Evolutionary conservation across 2,329 filamentous ascomycete species (phyloP), one percentile per base, ranked within the genome.

Genomic region (Apiospora aurea): DNA sequence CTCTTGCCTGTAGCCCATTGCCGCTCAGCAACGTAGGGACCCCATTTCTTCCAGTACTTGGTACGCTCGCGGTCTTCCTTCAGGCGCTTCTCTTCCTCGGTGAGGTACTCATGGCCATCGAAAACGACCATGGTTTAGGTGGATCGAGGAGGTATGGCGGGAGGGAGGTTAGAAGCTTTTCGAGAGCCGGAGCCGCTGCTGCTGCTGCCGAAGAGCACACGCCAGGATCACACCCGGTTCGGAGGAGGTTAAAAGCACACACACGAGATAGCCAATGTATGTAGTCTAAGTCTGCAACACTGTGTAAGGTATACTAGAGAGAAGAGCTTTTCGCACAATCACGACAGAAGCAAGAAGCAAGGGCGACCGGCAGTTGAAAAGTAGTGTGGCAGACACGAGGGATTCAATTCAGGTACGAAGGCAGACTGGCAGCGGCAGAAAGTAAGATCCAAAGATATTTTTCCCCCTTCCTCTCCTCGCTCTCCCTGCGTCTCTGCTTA

Each of bases 1-100:
- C 72, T 78, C 89, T 80, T 85, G 93, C 94, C 95, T 76, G 95
- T 97, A 72, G 95, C 95, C 96, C 96, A 98, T 86, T 98, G 95
- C 80, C 95, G 88, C 86, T 98, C 96, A 71, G 95, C 91, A 77
- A 97, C 92, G 80, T 98, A 98, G 34, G 95, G 92, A 71, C 96
- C 96, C 95, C 95, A 98, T 90, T 93, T 94, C 90, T 98, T 98
- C 96, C 96, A 98, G 86, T 98, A 98, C 82, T 94, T 96, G 75
- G 85, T 89, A 75, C 92, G 92, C 75, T 96, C 90, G 73, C 91
- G 90, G 83, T 98, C 96, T 80, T 97, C 91, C 80, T 93, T 92
- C 77, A 98, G 88, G 69, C 96, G 92, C 82, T 93, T 93, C 87
- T 98, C 96, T 85, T 98, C 96, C 82, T 93, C 92, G 73, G 93